These are phyloP conservation scores for Hypoxylon subgilvum DNA, from an alignment of 495 filamentous ascomycete species.

Conservation along the genomic window DNA sequence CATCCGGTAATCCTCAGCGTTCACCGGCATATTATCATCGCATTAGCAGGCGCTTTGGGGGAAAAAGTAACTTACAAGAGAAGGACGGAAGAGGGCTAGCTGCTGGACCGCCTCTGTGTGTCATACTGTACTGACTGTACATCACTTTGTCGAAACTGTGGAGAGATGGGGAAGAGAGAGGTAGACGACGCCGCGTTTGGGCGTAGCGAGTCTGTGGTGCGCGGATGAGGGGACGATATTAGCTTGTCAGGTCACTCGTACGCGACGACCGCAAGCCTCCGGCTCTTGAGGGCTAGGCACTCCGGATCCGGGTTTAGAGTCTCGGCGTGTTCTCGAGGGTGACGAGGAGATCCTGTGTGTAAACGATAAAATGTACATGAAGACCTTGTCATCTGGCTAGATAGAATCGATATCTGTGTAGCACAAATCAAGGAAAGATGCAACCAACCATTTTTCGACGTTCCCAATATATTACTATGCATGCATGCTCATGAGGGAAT, in stretches of 20 bases:
- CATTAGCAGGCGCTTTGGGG: constrained; percentile 15
- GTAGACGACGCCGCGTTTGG: constrained; percentile 1
- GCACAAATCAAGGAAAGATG: constrained; percentile 8
- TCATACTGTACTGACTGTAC: constrained; percentile 33
- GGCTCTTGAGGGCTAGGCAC: constrained; percentile 3
- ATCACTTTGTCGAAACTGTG: constrained; percentile 20
- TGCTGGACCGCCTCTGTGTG: constrained; percentile 13
- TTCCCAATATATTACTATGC: background rate
- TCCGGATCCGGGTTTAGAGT: constrained; percentile 8
- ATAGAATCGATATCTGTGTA: constrained; percentile 13
- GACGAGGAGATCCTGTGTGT: constrained; percentile 28
- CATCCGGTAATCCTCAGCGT: constrained; percentile 21
- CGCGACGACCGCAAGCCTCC: constrained; percentile 28
- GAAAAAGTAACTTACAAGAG: constrained; percentile 8
- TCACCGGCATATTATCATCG: constrained; percentile 21
- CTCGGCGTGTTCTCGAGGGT: constrained; percentile 2
- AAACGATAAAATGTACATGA: constrained; percentile 30
- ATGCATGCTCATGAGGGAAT: background rate
- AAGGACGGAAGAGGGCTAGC: constrained; percentile 9
- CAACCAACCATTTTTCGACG: background rate
- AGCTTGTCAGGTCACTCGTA: constrained; percentile 23
- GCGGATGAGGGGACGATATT: constrained; percentile 30
- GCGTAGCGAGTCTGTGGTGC: constrained; percentile 18
- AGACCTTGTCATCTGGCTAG: constrained; percentile 15
- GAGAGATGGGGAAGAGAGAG: background rate